phyloP scores from a whole-genome alignment of 2,329 filamentous ascomycete species.

The Triangularia verruculosa region DNA sequence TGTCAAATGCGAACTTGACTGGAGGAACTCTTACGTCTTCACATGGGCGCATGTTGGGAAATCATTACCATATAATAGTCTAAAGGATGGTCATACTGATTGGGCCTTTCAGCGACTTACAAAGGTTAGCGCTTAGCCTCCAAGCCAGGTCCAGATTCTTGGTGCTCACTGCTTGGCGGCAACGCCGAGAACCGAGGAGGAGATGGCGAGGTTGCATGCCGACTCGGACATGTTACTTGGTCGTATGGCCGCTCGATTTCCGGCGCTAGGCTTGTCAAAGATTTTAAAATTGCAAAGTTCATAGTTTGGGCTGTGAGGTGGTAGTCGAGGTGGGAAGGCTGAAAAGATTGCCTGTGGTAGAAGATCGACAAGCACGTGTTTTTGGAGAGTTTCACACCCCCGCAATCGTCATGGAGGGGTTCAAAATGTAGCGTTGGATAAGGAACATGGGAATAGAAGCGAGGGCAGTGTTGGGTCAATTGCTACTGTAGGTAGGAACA shows the following conservation, averaged over 20 bases:
- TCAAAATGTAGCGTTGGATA: background rate
- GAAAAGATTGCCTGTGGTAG: background rate
- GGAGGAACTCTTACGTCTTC: background rate
- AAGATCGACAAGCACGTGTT: background rate
- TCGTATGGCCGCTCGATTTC: slow-evolving; percentile 1
- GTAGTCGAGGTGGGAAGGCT: background rate
- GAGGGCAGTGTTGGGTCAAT: background rate
- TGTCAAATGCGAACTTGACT: background rate
- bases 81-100: background rate
- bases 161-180: background rate
- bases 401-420: slow-evolving; percentile 1
- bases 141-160: background rate
- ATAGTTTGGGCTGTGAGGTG: background rate
- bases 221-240: background rate
- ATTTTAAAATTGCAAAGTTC: background rate
- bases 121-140: background rate
- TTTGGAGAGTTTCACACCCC: background rate
- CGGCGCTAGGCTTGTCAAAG: background rate
- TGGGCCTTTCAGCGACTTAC: background rate
- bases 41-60: background rate
- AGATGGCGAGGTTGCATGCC: background rate
- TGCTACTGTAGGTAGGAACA: background rate
- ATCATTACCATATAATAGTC: background rate
- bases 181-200: background rate
- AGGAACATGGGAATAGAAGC: background rate